phyloP scores from a whole-genome alignment of 305 asterid species.

The Rubia balearica region DNA sequence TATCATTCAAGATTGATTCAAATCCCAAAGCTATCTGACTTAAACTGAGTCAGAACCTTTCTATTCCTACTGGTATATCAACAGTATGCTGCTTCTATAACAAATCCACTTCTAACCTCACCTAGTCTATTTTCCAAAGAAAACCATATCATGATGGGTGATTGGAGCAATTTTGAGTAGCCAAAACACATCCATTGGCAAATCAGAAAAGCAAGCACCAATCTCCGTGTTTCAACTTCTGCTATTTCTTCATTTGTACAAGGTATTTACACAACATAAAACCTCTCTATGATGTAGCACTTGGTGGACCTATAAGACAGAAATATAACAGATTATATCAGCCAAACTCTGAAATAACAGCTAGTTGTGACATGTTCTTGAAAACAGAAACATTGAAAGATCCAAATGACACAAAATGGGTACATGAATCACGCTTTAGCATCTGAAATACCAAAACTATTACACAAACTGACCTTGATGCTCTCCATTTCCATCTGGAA shows the following conservation, averaged over 20 bases:
- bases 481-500: constrained; percentile 41
- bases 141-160: not conserved
- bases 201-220: not conserved
- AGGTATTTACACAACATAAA: constrained; percentile 12
- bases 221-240: constrained; percentile 7
- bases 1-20: not conserved
- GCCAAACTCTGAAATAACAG: not conserved
- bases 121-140: not conserved
- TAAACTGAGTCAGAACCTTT: not conserved
- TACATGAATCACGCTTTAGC: constrained; percentile 4
- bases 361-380: not conserved
- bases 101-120: not conserved
- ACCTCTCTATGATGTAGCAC: constrained; percentile 10
- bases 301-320: constrained; percentile 8
- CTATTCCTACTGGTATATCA: not conserved
- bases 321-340: not conserved
- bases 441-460: constrained; percentile 7
- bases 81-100: not conserved
- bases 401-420: not conserved
- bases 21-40: not conserved
- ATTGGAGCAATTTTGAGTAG: not conserved
- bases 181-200: constrained; percentile 12
- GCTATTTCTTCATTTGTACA: constrained; percentile 5
- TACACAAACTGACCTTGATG: constrained; percentile 44
- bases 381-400: not conserved